A percentile compares a stretch with the other conserved stretches of the same genome.
phyloP scores from a whole-genome alignment of 345 rosid genomes.

The Bruguiera gymnorhiza region DNA sequence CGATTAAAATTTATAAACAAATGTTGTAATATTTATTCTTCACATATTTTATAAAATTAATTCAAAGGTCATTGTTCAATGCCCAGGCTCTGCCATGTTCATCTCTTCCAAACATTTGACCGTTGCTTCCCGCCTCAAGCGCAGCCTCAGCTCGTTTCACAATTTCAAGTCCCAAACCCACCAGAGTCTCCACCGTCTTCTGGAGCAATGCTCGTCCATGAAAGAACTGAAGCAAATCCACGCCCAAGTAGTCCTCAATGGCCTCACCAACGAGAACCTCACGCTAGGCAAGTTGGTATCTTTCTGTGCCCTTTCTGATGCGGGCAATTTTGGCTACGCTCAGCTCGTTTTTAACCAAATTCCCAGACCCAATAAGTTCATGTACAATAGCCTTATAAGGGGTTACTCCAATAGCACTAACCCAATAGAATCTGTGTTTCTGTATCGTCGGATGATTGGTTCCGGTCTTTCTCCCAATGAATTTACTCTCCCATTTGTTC shows the following conservation, averaged over 20 bases:
- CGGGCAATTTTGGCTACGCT: conserved; percentile 1
- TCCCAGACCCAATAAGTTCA: conserved; percentile 10
- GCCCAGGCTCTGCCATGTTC: background rate
- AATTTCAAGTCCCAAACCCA: conserved; percentile 3
- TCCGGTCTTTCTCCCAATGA: conserved; percentile 6
- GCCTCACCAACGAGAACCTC: conserved; percentile 3
- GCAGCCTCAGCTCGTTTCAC: background rate
- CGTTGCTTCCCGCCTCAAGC: conserved; percentile 17
- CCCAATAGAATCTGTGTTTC: conserved; percentile 23
- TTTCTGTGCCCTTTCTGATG: background rate
- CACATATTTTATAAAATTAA: no score
- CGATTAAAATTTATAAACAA: no score
- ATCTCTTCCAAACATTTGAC: conserved; percentile 3
- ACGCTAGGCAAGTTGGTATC: conserved; percentile 8
- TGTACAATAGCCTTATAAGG: conserved; percentile 29
- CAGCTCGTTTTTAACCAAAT: conserved; percentile 11
- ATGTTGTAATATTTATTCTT: no score
- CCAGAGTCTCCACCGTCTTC: conserved; percentile 14
- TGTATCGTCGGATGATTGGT: background rate
- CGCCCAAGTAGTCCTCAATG: conserved; percentile 6
- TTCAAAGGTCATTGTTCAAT: background rate
- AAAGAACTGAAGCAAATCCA: conserved; percentile 5
- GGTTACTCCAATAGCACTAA: conserved; percentile 21
- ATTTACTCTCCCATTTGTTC: conserved; percentile 4
- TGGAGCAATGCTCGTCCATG: conserved; percentile 28